Evolutionary conservation across 306 rosid species (phyloP).

Genomic region (Malus sylvestris): DNA sequence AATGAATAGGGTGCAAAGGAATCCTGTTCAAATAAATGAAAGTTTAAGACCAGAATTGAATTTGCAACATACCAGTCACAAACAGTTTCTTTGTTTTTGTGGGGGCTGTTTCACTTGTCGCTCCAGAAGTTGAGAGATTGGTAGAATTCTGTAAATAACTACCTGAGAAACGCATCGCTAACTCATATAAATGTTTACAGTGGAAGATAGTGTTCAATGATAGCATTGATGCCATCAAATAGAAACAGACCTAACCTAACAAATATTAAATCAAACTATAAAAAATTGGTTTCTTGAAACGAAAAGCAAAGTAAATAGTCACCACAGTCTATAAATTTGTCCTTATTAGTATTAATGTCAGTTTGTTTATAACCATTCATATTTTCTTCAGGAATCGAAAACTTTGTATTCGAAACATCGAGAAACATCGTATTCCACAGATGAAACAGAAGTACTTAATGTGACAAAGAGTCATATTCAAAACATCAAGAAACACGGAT

Average conservation of each 20-base stretch:
- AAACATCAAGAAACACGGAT: neutral
- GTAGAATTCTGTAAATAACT: slow-evolving; percentile 8
- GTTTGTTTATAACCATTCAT: too few species aligned
- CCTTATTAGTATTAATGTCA: too few species aligned
- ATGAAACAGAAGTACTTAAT: neutral
- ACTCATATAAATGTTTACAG: neutral
- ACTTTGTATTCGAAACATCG: neutral
- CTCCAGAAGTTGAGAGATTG: slow-evolving; percentile 23
- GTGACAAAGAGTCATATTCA: neutral
- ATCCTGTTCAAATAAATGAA: neutral
- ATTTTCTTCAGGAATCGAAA: neutral
- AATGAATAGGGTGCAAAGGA: neutral
- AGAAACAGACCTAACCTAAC: neutral
- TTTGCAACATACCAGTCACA: slow-evolving; percentile 34
- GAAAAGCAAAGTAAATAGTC: too few species aligned
- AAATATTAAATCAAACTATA: neutral
- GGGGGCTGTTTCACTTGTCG: slow-evolving; percentile 23
- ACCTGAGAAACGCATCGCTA: slow-evolving; percentile 19
- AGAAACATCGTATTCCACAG: neutral
- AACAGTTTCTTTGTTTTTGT: slow-evolving; percentile 47
- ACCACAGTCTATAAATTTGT: too few species aligned
- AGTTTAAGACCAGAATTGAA: neutral
- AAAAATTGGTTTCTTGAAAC: neutral
- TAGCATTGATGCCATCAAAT: neutral
- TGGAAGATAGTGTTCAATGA: neutral